These are phyloP conservation scores for Neurospora sp. DNA, from an alignment of 495 filamentous ascomycete genomes.

Conservation along the genomic window DNA sequence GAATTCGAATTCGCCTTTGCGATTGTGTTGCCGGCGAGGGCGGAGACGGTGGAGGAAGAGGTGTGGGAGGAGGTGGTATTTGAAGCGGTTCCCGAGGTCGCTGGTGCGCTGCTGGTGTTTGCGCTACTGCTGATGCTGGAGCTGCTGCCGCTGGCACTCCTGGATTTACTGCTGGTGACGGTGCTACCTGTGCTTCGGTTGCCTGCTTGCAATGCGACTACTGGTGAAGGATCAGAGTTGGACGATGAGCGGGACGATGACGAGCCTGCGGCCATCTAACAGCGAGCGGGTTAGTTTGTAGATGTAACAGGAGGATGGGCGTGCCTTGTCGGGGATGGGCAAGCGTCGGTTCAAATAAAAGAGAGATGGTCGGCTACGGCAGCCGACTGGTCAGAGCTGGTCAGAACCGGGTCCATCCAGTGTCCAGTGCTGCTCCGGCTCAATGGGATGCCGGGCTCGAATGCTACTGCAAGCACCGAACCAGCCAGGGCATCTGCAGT, in stretches of 20 bases:
- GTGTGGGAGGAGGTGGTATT: conserved; percentile 1
- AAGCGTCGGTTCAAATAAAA: conserved; percentile 25
- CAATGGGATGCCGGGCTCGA: neutral
- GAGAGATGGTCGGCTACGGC: conserved; percentile 5
- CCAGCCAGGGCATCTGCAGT: neutral
- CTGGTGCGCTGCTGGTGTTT: neutral
- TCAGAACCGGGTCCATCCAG: neutral
- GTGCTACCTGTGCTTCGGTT: conserved; percentile 5
- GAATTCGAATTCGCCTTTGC: neutral
- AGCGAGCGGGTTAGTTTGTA: conserved; percentile 13
- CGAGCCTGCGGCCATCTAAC: conserved; percentile 32
- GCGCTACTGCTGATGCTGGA: neutral
- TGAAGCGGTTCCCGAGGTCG: neutral
- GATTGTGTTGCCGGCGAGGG: neutral
- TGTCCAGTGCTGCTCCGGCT: neutral
- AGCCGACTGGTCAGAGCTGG: neutral
- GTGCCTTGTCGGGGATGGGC: conserved; percentile 20
- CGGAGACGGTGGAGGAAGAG: neutral
- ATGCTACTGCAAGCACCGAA: neutral
- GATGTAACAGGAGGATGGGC: conserved; percentile 6
- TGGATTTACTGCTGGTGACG: neutral
- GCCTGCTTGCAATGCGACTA: conserved; percentile 1
- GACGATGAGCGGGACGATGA: conserved; percentile 14
- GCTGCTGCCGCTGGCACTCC: neutral
- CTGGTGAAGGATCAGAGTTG: neutral